Evolutionary conservation across 306 rosid genomes (phyloP), one percentile per base, ranked within the genome.

Genomic region (Begonia peltatifolia): DNA sequence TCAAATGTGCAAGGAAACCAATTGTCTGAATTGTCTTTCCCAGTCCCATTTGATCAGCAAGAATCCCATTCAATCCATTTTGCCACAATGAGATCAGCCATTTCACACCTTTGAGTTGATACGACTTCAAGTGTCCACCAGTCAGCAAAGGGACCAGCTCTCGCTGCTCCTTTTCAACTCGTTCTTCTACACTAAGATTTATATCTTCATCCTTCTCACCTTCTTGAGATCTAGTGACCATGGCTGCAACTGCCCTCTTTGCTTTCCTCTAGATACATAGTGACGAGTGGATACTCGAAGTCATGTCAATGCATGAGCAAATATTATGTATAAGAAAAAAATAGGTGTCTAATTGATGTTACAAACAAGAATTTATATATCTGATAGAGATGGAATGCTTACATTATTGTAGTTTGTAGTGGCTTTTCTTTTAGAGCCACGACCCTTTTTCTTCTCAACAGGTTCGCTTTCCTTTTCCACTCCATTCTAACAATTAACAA

Each of bases 11-110:
- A 56, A 92, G 82, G 65, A 92, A 87, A 63, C 88, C 87, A 63
- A 92, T 86, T 6, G 99, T 83, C 68, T 92, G 99, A 65, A 92
- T 92, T 14, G 99, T 92, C 85, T 92, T 92, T 63, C 99, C 99
- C 35, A 92, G 99, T 56, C 99, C 99, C 99, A 92, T 92, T 77
- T 92, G 99, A 74, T 92, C 99, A 30, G 99, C 99, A 52, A 86
- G 95, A 70, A 92, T 92, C 59, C 99, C 99, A 61, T 92, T 92
- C 66, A 92, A 46, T 38, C 99, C 99, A 83, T 92, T 92, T 76
- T 92, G 96, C 99, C 99, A 92, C 63, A 92, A 68, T n/a, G 99
- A 86, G 65, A 86, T 92, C 78, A 92, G 68, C 99, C 96, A 86
- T 66, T 92, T 86, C 15, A 92, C 83, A 55, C 99, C 99, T 70